Evolutionary conservation across 2,329 filamentous ascomycete genomes (phyloP), one percentile per base, ranked within the genome.

Genomic region (Microsporum canis): DNA sequence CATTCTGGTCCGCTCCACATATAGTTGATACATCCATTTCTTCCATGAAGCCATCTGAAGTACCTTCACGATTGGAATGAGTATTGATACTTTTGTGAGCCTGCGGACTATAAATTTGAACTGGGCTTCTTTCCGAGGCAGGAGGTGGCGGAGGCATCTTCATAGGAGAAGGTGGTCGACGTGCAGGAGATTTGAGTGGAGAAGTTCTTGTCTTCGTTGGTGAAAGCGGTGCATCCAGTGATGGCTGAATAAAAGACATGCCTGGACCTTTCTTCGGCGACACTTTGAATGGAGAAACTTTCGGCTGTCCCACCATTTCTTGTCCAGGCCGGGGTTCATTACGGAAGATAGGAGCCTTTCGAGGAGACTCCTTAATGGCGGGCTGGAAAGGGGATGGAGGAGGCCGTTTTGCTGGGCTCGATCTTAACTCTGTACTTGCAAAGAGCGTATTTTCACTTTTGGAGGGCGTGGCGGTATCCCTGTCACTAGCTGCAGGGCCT

Each of bases 361-460:
- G 75, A 1, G 76, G 75, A 1, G 75, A 76, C 51, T 75, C 71
- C 63, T 72, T 74, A 56, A 78, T 63, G 2, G 68, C 71, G 60
- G 75, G 74, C 62, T 76, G 74, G 66, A 73, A 75, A 7, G 78
- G 75, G 7, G 77, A 78, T 36, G 72, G 65, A 3, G 76, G 75
- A n/a, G 73, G 72, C 49, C 76, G 70, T 60, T 74, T 72, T 8
- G 78, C 75, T 29, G 78, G 77, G 62, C 76, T 79, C 38, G 73
- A 71, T 68, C 76, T 71, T 43, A 75, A 69, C 4, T 68, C 57
- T 1, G 69, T 68, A 8, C 71, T 71, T n/a, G 66, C 68, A 31
- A 73, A 68, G 5, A 68, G 67, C 5, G 64, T 62, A 31, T 51
- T 23, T 7, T 45, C 49, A 3, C 4, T 59, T 7, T 27, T 49